Evolutionary conservation across 202 grass and related monocot species (phyloP).

Genomic region (Cymbopogon flexuosus): DNA sequence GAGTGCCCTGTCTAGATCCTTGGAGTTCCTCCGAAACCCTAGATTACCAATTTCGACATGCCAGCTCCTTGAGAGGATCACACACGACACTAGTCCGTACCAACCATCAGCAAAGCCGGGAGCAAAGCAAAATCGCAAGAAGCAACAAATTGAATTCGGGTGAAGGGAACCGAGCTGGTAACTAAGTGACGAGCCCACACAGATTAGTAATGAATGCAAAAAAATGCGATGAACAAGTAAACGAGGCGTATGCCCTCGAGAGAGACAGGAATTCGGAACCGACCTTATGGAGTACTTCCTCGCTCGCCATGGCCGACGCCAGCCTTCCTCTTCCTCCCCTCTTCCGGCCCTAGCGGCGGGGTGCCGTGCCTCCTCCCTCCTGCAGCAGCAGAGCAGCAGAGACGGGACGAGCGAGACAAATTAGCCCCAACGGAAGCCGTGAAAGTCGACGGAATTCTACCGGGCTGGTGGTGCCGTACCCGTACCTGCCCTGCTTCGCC

Average conservation of each 20-base stretch:
- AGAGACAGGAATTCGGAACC: constrained; percentile 22
- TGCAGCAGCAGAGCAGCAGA: not conserved
- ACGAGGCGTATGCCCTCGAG: constrained; percentile 56
- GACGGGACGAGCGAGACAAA: not conserved
- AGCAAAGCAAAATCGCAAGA: not conserved
- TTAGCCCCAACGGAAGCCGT: too few species aligned
- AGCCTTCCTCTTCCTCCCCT: not conserved
- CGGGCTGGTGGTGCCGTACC: not conserved
- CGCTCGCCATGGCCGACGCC: constrained; percentile 35
- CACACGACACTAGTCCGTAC: not conserved
- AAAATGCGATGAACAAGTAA: constrained; percentile 2
- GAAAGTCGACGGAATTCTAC: too few species aligned
- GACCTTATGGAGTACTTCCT: constrained; percentile 72
- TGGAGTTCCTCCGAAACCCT: constrained; percentile 26
- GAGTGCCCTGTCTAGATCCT: not conserved
- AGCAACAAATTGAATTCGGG: not conserved
- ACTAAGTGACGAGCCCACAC: not conserved
- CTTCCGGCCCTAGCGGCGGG: not conserved
- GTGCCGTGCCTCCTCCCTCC: not conserved
- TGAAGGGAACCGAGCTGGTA: not conserved
- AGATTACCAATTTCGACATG: not conserved
- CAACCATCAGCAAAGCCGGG: not conserved
- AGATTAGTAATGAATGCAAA: not conserved
- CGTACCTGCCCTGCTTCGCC: not conserved
- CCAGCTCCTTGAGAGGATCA: not conserved